These are phyloP conservation scores for Penicillium egyptiacum DNA, from an alignment of 495 filamentous ascomycete genomes.

Conservation along the genomic window DNA sequence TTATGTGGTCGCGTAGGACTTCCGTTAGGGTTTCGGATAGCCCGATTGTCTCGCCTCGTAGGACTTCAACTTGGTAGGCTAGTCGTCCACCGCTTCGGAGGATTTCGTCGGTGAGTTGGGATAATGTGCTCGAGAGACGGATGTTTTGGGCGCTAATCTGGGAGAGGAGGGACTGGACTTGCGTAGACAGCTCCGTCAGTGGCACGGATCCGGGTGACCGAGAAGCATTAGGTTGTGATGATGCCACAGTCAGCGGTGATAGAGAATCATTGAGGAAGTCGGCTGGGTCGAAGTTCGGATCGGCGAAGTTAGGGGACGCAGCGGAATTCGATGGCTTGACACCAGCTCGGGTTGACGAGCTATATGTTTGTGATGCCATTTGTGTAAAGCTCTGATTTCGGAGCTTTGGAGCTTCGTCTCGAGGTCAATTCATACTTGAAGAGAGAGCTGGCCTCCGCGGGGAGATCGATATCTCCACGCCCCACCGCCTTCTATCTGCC, in stretches of 20 bases:
- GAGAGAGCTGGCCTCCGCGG: slow-evolving; percentile 15
- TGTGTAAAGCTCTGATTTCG: background rate
- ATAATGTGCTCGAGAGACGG: slow-evolving; percentile 77
- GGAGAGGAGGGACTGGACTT: slow-evolving; percentile 80
- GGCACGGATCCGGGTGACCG: slow-evolving; percentile 54
- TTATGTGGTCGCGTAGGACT: slow-evolving; percentile 64
- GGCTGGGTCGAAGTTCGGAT: slow-evolving; percentile 72
- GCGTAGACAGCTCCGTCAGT: slow-evolving; percentile 73
- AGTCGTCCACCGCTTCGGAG: slow-evolving; percentile 80
- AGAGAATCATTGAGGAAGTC: slow-evolving; percentile 78
- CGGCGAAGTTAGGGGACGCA: slow-evolving; percentile 63
- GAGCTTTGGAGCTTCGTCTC: background rate
- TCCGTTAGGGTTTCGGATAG: slow-evolving; percentile 76
- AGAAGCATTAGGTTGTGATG: slow-evolving; percentile 41
- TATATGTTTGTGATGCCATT: slow-evolving; percentile 26
- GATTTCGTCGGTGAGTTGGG: slow-evolving; percentile 91
- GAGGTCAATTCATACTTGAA: background rate
- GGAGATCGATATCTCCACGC: slow-evolving; percentile 11
- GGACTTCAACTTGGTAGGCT: slow-evolving; percentile 91
- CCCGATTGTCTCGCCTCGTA: slow-evolving; percentile 79
- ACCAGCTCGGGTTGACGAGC: slow-evolving; percentile 18
- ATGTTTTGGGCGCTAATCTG: slow-evolving; percentile 86
- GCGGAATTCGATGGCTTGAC: slow-evolving; percentile 36
- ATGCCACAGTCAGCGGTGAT: slow-evolving; percentile 52
- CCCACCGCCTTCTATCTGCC: slow-evolving; percentile 11